Conservation (phyloP, 2,329 filamentous ascomycete species). For the Helicocarpus griseus region DNA sequence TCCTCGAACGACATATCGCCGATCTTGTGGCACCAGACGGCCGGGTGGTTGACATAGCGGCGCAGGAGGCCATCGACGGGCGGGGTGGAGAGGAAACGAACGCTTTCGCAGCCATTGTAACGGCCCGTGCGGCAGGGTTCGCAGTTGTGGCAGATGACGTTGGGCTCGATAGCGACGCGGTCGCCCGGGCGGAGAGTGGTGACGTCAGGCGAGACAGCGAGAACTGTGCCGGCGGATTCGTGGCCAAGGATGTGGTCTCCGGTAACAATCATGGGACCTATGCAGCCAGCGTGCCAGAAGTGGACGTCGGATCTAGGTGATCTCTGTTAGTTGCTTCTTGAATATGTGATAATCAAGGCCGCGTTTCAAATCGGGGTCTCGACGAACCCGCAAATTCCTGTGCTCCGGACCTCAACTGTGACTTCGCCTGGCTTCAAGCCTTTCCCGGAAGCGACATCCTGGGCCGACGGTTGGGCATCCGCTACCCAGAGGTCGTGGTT, state of each 20-base stretch:
- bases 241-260: slow-evolving; percentile 88
- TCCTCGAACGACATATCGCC: slow-evolving; percentile 86
- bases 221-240: slow-evolving; percentile 71
- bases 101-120: slow-evolving; percentile 87
- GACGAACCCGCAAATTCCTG: slow-evolving; percentile 82
- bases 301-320: slow-evolving; percentile 71
- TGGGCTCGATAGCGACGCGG: slow-evolving; percentile 87
- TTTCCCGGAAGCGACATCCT: slow-evolving; percentile 58
- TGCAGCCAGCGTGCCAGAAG: slow-evolving; percentile 93
- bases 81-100: slow-evolving; percentile 82
- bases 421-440: slow-evolving; percentile 73
- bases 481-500: slow-evolving; percentile 84
- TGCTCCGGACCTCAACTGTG: slow-evolving; percentile 80
- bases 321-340: neutral
- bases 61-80: slow-evolving; percentile 78
- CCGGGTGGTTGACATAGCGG: slow-evolving; percentile 90
- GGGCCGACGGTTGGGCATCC: slow-evolving; percentile 63
- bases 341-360: no score
- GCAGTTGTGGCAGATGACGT: slow-evolving; percentile 83
- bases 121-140: slow-evolving; percentile 84
- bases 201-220: slow-evolving; percentile 66
- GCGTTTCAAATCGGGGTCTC: neutral
- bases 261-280: slow-evolving; percentile 89
- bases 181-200: slow-evolving; percentile 71
- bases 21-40: slow-evolving; percentile 93